phyloP scores from a whole-genome alignment of 1,284 basidiomycete species.

The Sanghuangporus sanghuang region DNA sequence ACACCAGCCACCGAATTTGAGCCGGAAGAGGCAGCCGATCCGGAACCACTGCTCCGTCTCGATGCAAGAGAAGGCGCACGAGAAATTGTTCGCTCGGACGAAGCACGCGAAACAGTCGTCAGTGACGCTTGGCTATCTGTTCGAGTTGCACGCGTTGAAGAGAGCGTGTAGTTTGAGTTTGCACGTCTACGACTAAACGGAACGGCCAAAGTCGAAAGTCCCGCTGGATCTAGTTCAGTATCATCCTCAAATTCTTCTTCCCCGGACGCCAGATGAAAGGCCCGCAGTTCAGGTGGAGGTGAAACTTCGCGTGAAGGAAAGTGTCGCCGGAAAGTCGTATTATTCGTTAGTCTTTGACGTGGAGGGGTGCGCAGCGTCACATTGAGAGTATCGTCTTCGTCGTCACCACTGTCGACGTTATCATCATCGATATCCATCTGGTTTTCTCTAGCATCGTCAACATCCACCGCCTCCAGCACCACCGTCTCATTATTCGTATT shows the following conservation, averaged over 20 bases:
- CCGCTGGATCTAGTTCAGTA: neutral
- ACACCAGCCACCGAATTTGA: conserved; percentile 4
- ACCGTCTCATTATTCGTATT: neutral
- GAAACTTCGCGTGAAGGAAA: neutral
- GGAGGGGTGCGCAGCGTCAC: conserved; percentile 61
- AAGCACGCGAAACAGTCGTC: conserved; percentile 7
- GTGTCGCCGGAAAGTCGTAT: neutral
- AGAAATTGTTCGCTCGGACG: conserved; percentile 6
- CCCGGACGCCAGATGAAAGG: neutral
- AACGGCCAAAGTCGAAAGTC: neutral
- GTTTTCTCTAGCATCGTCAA: conserved; percentile 15
- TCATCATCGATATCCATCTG: neutral
- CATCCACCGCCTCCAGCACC: neutral
- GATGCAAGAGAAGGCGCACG: conserved; percentile 15
- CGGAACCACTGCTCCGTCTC: neutral
- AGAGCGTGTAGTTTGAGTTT: conserved; percentile 17
- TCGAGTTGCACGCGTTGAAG: conserved; percentile 6
- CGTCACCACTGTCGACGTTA: conserved; percentile 24
- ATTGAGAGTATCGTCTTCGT: conserved; percentile 50
- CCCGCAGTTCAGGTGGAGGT: neutral
- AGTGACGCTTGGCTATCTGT: conserved; percentile 9
- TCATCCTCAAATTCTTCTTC: neutral
- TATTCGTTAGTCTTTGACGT: neutral
- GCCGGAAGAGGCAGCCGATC: conserved; percentile 1
- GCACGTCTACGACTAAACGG: neutral